Evolutionary conservation across 2,329 filamentous ascomycete species (phyloP), one percentile per base, ranked within the genome.

Genomic region (Domatiomyces catenatus): DNA sequence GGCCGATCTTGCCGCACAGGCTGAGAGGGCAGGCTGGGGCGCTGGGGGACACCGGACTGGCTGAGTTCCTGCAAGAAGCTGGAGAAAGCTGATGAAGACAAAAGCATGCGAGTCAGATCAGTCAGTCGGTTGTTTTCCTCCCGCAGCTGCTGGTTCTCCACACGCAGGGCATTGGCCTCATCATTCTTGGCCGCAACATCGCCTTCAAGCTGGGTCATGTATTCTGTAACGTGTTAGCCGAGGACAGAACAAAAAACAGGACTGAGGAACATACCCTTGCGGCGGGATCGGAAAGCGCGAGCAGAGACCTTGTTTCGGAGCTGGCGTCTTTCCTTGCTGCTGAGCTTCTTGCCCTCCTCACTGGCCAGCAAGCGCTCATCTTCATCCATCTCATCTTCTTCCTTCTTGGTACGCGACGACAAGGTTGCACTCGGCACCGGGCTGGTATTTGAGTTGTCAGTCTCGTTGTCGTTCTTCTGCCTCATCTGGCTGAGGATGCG

Each of bases 231-330:
- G 51, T 43, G 67, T 86, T 75, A 86, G 78, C 59, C 26, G 49
- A 26, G 22, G 46, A 44, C 49, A 52, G 39, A 42, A 50, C 46
- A 18, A 28, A 43, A 20, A 22, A 20, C 39, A 15, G 1, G 22
- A 44, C 42, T 24, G 18, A 20, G 42, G 22, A 57, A 63, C 76
- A 75, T 81, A 95, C 90, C 90, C 76, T 98, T 98, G 75, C 92
- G 84, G 61, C 92, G 77, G n/a, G 89, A 95, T 51, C 92, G 84
- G 80, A 98, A 98, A 48, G 90, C 90, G 59, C 92, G 86, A 55
- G 92, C 92, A 43, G 92, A 98, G 3, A 98, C 92, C 71, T 98
- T 98, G 77, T 98, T 98, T 57, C 92, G 81, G n/a, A 98, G 77
- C 69, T 96, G 92, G 59, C 92, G 83, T 54, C 92, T 83, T 70